Evolutionary conservation across 768 basidiomycete genomes (phyloP), one percentile per base, ranked within the genome.

Genomic region (Boletus rubescentipes): DNA sequence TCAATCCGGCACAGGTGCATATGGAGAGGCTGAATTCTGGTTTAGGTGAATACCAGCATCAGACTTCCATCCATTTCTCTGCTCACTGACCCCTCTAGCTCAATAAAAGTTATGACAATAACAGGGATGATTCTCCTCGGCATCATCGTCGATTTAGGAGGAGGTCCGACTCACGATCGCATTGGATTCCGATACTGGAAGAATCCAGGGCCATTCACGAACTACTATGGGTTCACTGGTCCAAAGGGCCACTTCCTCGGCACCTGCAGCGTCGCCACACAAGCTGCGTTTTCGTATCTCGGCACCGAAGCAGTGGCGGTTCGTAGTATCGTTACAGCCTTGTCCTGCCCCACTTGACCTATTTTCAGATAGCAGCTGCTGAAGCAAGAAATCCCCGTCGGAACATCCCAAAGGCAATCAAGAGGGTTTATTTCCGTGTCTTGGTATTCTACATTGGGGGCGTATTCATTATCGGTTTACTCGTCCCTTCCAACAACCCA

Each of bases 211-310:
- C 80, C 85, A 0, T 80, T 87, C 59, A 73, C 72, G 1, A 72
- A 84, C 55, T 79, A 55, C 51, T 10, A 71, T 35, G 65, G 61
- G 4, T 70, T 74, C 38, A 49, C 61, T 26, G 84, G 84, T 1
- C 51, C 72, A 2, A 74, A 72, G 37, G 83, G 83, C 20, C 75
- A 73, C 26, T 86, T 86, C 73, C 63, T 77, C 12, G 75, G 74
- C 5, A 73, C 72, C 51, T 83, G 77, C 72, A 74, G 79, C 2
- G 82, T 82, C 43, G 74, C 81, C 49, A 77, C 75, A 9, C 80
- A 84, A 60, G 85, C 84, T 14, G 80, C 79, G 4, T 85, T 85
- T 71, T 77, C 81, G 12, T 84, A 75, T 66, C 74, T 80, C 29
- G 85, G 85, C 12, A 82, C 83, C 1, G 84, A 86, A 62, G 69